Evolutionary conservation across 345 rosid genomes (phyloP).

Genomic region (Triadica sebifera): DNA sequence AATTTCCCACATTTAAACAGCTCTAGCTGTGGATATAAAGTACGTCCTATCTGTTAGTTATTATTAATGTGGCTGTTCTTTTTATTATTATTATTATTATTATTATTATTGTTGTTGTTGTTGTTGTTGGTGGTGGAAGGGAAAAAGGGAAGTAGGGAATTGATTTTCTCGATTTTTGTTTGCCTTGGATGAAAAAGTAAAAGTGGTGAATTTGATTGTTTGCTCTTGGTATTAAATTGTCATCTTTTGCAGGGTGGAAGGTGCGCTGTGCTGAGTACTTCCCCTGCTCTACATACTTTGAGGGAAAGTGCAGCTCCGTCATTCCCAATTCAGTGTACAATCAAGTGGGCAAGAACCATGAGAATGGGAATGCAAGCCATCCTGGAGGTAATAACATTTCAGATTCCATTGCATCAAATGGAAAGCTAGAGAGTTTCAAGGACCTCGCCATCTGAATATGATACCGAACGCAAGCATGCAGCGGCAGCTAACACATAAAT

Average conservation of each 20-base stretch:
- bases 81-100: no score
- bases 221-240: background rate
- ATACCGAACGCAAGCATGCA: background rate
- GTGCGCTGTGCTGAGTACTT: constrained; percentile 60
- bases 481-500: constrained; percentile 10
- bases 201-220: background rate
- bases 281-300: constrained; percentile 73
- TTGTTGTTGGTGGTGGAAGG: no score
- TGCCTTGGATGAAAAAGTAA: background rate
- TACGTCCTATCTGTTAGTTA: background rate
- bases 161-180: background rate
- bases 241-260: constrained; percentile 75
- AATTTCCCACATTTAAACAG: background rate
- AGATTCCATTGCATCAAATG: constrained; percentile 55
- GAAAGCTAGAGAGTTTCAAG: constrained; percentile 56
- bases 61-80: no score
- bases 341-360: constrained; percentile 37
- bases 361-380: constrained; percentile 53
- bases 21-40: background rate
- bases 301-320: constrained; percentile 65
- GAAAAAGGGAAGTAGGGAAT: background rate
- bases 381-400: constrained; percentile 36
- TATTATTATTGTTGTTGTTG: no score
- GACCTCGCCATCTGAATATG: constrained; percentile 23
- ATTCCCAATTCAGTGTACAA: constrained; percentile 47